phyloP scores from a whole-genome alignment of 2,329 filamentous ascomycete genomes.

The Curvularia sp. region DNA sequence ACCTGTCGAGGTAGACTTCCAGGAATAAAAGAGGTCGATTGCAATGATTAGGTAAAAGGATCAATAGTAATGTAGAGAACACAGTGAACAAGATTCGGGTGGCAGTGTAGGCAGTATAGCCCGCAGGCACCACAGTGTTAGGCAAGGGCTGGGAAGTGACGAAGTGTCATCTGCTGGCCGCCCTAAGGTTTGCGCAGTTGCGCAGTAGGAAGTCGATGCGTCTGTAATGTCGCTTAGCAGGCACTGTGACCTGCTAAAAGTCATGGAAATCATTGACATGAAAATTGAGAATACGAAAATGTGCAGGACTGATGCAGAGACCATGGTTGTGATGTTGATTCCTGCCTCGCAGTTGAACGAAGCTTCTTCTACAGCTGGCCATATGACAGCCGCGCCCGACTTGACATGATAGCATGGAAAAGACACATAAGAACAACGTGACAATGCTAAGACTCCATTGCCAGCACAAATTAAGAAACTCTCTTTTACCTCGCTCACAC shows the following conservation, averaged over 20 bases:
- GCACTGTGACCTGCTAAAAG: not conserved
- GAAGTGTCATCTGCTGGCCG: constrained; percentile 4
- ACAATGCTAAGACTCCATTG: not conserved
- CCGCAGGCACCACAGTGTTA: not conserved
- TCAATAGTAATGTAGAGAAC: not conserved
- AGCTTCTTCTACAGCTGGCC: not conserved
- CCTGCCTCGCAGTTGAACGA: not conserved
- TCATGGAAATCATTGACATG: too few relatives aligned
- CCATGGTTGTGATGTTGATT: not conserved
- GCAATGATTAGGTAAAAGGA: constrained; percentile 1
- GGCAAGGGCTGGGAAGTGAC: constrained; percentile 13
- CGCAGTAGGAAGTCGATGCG: constrained; percentile 14
- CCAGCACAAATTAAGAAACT: not conserved
- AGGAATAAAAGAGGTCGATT: not conserved
- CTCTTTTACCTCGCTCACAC: constrained; percentile 36
- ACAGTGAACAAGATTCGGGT: not conserved
- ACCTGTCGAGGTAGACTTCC: not conserved
- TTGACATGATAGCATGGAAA: not conserved
- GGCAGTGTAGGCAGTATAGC: not conserved
- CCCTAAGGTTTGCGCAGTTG: constrained; percentile 27
- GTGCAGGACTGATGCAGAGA: too few relatives aligned
- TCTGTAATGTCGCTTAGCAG: not conserved
- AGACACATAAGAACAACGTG: not conserved
- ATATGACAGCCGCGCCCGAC: not conserved
- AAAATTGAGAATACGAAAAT: too few relatives aligned